Evolutionary conservation across 2,329 filamentous ascomycete species (phyloP).

Genomic region (Aspergillus pseudonomiae): DNA sequence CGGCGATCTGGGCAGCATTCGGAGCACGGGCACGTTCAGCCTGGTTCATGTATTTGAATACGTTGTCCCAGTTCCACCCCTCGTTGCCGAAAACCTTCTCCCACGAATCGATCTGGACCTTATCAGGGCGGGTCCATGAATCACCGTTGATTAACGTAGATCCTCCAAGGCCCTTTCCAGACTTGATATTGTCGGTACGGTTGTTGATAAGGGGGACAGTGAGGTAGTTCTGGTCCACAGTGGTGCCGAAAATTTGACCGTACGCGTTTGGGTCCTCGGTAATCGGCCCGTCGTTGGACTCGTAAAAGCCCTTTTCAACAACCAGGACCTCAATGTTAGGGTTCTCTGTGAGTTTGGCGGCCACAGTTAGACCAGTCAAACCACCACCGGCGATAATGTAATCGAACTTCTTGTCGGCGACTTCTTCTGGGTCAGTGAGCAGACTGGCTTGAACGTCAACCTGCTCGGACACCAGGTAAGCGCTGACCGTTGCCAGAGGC

Average conservation of each 20-base stretch:
- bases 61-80: slow-evolving; percentile 49
- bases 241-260: slow-evolving; percentile 29
- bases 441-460: background rate
- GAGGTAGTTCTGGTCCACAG: slow-evolving; percentile 20
- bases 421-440: slow-evolving; percentile 18
- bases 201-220: no score
- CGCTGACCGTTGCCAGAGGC: no score
- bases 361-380: slow-evolving; percentile 32
- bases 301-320: slow-evolving; percentile 33
- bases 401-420: slow-evolving; percentile 25
- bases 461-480: no score
- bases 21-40: slow-evolving; percentile 26
- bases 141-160: slow-evolving; percentile 33
- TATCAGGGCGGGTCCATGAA: slow-evolving; percentile 35
- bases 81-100: slow-evolving; percentile 45
- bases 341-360: slow-evolving; percentile 28
- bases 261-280: slow-evolving; percentile 30
- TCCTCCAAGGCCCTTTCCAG: slow-evolving; percentile 26
- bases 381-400: slow-evolving; percentile 38
- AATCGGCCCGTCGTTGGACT: slow-evolving; percentile 28
- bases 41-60: slow-evolving; percentile 54
- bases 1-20: slow-evolving; percentile 20
- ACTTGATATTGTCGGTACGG: no score
- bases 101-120: slow-evolving; percentile 30
- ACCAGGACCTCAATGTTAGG: slow-evolving; percentile 29